Conservation (phyloP, 139 green algal species). For the Asterochloris sp. region DNA sequence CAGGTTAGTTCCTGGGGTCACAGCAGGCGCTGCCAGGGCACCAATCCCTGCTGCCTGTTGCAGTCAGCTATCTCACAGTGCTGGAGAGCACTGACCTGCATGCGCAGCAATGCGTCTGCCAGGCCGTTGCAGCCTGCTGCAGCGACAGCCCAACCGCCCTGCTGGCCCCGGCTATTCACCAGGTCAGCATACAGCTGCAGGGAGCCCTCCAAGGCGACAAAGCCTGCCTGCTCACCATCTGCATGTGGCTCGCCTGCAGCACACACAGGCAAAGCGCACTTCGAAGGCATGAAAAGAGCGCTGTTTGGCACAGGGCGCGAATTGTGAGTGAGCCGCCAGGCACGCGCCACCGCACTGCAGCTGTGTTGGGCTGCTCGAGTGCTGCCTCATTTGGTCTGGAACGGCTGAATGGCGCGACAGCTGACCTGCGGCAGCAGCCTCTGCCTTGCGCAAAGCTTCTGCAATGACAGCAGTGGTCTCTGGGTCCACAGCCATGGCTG, state of each 20-base stretch:
- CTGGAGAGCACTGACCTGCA: conserved; percentile 2
- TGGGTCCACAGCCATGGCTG: conserved; percentile 16
- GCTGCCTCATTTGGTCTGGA: too few relatives aligned
- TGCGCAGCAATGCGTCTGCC: conserved; percentile 9
- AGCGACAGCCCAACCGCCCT: conserved; percentile 2
- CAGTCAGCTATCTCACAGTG: too few relatives aligned
- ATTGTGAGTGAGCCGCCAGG: too few relatives aligned
- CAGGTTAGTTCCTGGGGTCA: too few relatives aligned
- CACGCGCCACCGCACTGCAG: too few relatives aligned
- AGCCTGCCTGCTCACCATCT: conserved; percentile 4
- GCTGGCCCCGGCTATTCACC: not conserved
- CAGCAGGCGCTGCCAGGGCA: too few relatives aligned
- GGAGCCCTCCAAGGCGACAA: conserved; percentile 23
- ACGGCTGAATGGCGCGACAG: too few relatives aligned
- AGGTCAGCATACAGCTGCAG: conserved; percentile 24
- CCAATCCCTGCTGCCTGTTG: too few relatives aligned
- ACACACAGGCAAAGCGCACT: too few relatives aligned
- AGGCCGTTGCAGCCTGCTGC: conserved; percentile 20
- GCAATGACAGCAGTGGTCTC: conserved; percentile 17
- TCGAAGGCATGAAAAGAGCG: too few relatives aligned
- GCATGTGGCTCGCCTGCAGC: not conserved
- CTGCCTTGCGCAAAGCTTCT: conserved; percentile 7
- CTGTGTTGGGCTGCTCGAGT: too few relatives aligned
- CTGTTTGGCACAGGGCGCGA: too few relatives aligned
- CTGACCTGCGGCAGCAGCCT: not conserved